Conservation (phyloP, 345 rosid species). For the Linum tenue region DNA sequence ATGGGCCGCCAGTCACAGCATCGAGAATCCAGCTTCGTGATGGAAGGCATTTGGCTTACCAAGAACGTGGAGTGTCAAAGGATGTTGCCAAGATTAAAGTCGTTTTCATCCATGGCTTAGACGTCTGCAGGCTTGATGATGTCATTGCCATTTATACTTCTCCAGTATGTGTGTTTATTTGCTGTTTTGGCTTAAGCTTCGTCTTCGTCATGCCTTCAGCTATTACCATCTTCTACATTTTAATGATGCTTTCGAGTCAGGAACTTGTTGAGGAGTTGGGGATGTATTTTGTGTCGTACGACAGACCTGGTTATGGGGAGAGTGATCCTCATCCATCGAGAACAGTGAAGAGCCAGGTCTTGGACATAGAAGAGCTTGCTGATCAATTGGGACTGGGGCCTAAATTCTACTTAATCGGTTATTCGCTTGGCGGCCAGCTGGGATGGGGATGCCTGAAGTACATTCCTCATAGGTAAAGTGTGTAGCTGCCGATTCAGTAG, state of each 20-base stretch:
- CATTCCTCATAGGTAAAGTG: slow-evolving; percentile 20
- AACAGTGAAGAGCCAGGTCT: slow-evolving; percentile 16
- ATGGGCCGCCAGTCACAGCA: slow-evolving; percentile 17
- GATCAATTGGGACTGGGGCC: slow-evolving; percentile 21
- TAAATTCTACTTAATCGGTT: slow-evolving; percentile 17
- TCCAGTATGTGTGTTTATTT: not conserved
- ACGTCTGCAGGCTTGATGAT: not conserved
- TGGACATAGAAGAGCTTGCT: slow-evolving; percentile 22
- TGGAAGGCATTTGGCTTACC: slow-evolving; percentile 23
- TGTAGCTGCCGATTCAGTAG: too few species aligned
- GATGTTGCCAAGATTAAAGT: slow-evolving; percentile 13
- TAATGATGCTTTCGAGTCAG: not conserved
- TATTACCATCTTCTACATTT: not conserved
- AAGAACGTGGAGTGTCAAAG: slow-evolving; percentile 17
- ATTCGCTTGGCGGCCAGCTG: slow-evolving; percentile 14
- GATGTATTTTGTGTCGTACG: slow-evolving; percentile 13
- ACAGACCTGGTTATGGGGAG: slow-evolving; percentile 25
- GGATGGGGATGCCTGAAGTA: slow-evolving; percentile 22
- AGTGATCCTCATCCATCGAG: slow-evolving; percentile 23
- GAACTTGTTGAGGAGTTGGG: slow-evolving; percentile 16
- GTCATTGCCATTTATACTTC: too few species aligned
- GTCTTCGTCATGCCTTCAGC: not conserved
- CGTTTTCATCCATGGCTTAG: slow-evolving; percentile 11
- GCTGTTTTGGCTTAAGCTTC: not conserved
- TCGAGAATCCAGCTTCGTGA: slow-evolving; percentile 22